A percentile compares a stretch with the other conserved stretches of the same genome.
Evolutionary conservation across 805 yeast species (phyloP).

Genomic region (Starmerella apicola): DNA sequence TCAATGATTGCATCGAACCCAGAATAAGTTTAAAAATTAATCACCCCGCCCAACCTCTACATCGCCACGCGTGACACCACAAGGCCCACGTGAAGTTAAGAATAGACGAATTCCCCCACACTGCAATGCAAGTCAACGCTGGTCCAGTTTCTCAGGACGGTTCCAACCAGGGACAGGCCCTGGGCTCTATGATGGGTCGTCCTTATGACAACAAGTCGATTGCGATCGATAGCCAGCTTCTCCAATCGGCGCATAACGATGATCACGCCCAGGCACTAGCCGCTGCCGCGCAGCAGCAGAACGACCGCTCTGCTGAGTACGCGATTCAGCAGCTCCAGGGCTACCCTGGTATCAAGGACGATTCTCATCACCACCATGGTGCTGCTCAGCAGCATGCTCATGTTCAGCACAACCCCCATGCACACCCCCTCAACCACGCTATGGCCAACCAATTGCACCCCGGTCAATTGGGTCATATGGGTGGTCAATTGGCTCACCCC

Average conservation of each 20-base stretch:
- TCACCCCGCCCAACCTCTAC: not conserved
- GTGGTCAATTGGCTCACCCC: not conserved
- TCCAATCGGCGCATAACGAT: slow-evolving; percentile 18
- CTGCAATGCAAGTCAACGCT: slow-evolving; percentile 17
- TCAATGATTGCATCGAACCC: not conserved
- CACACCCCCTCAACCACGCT: slow-evolving; percentile 5
- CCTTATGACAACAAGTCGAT: slow-evolving; percentile 18
- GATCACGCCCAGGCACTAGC: slow-evolving; percentile 17
- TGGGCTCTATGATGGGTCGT: slow-evolving; percentile 16
- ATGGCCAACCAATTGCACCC: slow-evolving; percentile 4
- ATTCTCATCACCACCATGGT: slow-evolving; percentile 9
- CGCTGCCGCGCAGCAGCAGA: slow-evolving; percentile 18
- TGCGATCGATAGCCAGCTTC: slow-evolving; percentile 18
- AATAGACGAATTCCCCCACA: not conserved
- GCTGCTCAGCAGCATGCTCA: slow-evolving; percentile 1
- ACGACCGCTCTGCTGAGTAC: slow-evolving; percentile 19
- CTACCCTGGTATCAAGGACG: slow-evolving; percentile 16
- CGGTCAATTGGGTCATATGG: not conserved
- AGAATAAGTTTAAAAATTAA: not conserved
- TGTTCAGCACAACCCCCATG: slow-evolving; percentile 1
- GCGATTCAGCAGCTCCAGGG: slow-evolving; percentile 21
- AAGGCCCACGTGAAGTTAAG: slow-evolving; percentile 17
- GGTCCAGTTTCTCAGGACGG: slow-evolving; percentile 18
- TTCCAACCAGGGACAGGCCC: slow-evolving; percentile 6
- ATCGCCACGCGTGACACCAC: slow-evolving; percentile 17